These are phyloP conservation scores for Omphalea diandra DNA, from an alignment of 441 rosid genomes.

Conservation along the genomic window DNA sequence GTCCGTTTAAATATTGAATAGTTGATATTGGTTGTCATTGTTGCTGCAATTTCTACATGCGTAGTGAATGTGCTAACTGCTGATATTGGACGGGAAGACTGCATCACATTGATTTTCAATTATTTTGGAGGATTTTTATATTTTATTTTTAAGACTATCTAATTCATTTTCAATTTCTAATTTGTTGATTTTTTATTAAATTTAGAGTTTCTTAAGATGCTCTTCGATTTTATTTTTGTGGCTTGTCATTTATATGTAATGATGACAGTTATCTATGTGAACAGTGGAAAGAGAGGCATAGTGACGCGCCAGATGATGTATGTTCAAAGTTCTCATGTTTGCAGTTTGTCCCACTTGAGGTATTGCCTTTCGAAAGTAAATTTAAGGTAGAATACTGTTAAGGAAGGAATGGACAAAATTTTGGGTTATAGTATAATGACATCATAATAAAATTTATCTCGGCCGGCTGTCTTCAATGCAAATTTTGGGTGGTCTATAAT, in stretches of 20 bases:
- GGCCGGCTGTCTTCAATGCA: too few species aligned
- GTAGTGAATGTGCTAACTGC: neutral
- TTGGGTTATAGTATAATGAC: too few species aligned
- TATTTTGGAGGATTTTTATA: neutral
- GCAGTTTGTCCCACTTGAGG: slow-evolving; percentile 63
- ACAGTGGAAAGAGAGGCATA: slow-evolving; percentile 75
- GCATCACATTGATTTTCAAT: neutral
- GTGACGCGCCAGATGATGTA: slow-evolving; percentile 32
- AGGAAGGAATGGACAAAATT: too few species aligned
- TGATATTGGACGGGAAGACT: neutral
- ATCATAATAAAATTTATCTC: too few species aligned
- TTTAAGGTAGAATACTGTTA: too few species aligned
- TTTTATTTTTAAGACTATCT: neutral
- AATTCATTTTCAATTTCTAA: neutral
- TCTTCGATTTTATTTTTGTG: slow-evolving; percentile 8
- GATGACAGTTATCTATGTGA: slow-evolving; percentile 67
- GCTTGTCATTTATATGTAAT: slow-evolving; percentile 16
- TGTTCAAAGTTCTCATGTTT: slow-evolving; percentile 44
- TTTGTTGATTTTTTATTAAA: slow-evolving; percentile 2
- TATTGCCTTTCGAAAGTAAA: slow-evolving; percentile 39
- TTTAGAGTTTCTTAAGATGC: slow-evolving; percentile 4
- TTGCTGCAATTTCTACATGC: neutral
- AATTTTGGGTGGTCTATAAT: too few species aligned
- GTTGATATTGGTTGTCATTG: neutral
- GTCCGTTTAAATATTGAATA: neutral